phyloP scores from a whole-genome alignment of 148 eudicot species.

The Amaranthus cruentus region DNA sequence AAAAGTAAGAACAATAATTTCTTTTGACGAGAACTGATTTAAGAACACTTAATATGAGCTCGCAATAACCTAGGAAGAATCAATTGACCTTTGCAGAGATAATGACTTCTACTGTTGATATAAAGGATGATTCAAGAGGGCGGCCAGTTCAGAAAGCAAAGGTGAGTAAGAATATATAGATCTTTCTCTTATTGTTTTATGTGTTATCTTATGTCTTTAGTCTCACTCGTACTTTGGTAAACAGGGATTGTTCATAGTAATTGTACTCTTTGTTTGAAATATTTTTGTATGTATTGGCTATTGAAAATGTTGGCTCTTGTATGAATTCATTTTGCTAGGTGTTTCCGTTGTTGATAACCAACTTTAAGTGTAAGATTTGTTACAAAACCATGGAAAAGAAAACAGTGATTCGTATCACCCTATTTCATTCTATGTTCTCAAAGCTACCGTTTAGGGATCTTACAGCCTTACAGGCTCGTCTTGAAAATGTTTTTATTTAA shows the following conservation, averaged over 20 bases:
- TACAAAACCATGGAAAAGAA: too few species aligned
- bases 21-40: not conserved
- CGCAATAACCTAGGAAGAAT: not conserved
- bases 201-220: not conserved
- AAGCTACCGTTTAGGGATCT: too few species aligned
- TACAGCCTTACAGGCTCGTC: too few species aligned
- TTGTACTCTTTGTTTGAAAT: not conserved
- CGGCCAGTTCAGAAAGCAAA: slow-evolving; percentile 70
- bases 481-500: too few species aligned
- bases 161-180: slow-evolving; percentile 28
- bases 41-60: not conserved
- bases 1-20: slow-evolving; percentile 46
- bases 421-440: too few species aligned
- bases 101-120: slow-evolving; percentile 63
- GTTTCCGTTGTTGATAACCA: too few species aligned
- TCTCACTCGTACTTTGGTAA: not conserved
- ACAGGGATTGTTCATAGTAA: too few species aligned
- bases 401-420: too few species aligned
- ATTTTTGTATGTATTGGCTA: not conserved
- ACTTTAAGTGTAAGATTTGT: too few species aligned
- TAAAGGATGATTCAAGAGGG: slow-evolving; percentile 66
- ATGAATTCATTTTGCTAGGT: not conserved
- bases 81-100: slow-evolving; percentile 44
- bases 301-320: not conserved
- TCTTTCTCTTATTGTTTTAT: not conserved